Evolutionary conservation across 768 basidiomycete genomes (phyloP).

Genomic region (Lentinus tigrinus): DNA sequence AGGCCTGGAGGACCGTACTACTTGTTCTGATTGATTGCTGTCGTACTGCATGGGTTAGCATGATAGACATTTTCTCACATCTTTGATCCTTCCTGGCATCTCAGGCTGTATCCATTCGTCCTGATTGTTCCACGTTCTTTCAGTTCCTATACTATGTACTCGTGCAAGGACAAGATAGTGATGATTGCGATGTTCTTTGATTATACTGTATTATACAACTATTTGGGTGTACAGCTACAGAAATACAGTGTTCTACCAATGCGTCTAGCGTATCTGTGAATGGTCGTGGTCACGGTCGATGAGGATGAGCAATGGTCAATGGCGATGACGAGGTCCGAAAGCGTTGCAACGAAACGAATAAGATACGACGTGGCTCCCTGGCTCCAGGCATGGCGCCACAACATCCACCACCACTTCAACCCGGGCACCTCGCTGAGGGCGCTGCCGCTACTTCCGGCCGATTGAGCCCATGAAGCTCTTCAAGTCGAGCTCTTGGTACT

Average conservation of each 20-base stretch:
- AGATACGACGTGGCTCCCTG: slow-evolving; percentile 6
- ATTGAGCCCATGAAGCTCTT: slow-evolving; percentile 88
- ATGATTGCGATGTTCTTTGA: neutral
- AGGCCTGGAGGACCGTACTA: slow-evolving; percentile 21
- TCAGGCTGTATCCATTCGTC: neutral
- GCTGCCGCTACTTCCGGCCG: slow-evolving; percentile 41
- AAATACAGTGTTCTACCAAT: slow-evolving; percentile 17
- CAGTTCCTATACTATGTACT: too few species aligned
- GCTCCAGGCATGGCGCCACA: neutral
- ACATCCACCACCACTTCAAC: neutral
- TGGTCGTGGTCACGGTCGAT: neutral
- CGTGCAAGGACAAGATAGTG: too few species aligned
- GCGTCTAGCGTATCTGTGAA: slow-evolving; percentile 4
- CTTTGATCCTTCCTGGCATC: neutral
- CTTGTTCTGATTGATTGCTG: slow-evolving; percentile 13
- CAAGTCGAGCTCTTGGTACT: slow-evolving; percentile 86
- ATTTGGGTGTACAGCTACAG: slow-evolving; percentile 18
- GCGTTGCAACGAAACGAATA: slow-evolving; percentile 16
- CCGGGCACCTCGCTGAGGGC: neutral
- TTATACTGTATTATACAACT: slow-evolving; percentile 21
- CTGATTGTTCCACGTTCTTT: too few species aligned
- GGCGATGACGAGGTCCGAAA: slow-evolving; percentile 9
- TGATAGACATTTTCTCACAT: neutral
- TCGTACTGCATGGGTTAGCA: neutral
- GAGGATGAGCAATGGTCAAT: neutral